These are phyloP conservation scores for Ceratobasidium sp. DNA, from an alignment of 1,284 basidiomycete species.

Conservation along the genomic window DNA sequence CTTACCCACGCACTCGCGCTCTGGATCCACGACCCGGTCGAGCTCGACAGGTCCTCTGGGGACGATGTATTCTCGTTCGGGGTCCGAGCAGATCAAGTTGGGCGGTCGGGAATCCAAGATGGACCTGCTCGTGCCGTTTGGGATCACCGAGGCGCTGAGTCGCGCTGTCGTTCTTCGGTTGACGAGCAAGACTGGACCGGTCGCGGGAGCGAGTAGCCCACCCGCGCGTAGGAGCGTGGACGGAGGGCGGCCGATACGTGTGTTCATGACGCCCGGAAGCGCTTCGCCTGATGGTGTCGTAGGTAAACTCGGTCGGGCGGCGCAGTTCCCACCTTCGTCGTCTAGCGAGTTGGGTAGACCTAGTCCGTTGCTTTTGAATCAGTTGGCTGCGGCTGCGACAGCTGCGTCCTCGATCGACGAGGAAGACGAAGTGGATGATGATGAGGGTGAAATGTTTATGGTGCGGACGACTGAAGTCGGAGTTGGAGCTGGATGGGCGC, in stretches of 20 bases:
- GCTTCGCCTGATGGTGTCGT: neutral
- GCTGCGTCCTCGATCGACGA: neutral
- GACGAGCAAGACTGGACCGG: neutral
- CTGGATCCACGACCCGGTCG: no score
- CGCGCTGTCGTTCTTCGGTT: conserved; percentile 15
- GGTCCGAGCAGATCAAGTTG: neutral
- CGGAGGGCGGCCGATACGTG: neutral
- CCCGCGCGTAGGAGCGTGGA: neutral
- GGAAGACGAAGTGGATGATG: neutral
- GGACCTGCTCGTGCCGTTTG: conserved; percentile 28
- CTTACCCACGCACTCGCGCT: neutral
- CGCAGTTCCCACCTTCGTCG: conserved; percentile 1
- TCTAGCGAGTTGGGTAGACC: conserved; percentile 5
- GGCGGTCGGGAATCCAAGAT: conserved; percentile 8
- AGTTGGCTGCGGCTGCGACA: neutral
- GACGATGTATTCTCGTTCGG: neutral
- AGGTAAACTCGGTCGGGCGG: neutral
- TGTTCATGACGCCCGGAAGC: conserved; percentile 24
- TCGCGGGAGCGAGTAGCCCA: neutral
- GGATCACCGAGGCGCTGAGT: neutral
- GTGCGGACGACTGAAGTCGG: conserved; percentile 28
- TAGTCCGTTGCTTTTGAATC: neutral
- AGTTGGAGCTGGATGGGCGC: conserved; percentile 37
- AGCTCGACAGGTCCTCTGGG: no score
- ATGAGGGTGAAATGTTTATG: conserved; percentile 23